phyloP scores from a whole-genome alignment of 2,329 filamentous ascomycete genomes.

The Alternaria sp. region DNA sequence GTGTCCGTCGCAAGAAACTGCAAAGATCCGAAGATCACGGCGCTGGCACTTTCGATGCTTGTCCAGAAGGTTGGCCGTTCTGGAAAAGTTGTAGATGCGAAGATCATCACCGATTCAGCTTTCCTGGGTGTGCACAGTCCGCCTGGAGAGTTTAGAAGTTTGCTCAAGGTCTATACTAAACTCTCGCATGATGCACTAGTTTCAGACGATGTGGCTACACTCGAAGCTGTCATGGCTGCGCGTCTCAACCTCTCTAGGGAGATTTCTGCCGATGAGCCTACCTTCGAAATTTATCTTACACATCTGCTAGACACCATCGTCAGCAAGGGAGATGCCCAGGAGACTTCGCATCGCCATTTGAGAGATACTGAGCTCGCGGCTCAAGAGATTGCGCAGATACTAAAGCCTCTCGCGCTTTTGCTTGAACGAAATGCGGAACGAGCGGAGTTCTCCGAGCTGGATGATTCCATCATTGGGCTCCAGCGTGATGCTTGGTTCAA shows the following conservation, averaged over 20 bases:
- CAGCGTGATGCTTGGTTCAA: conserved; percentile 98
- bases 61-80: conserved; percentile 94
- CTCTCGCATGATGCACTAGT: conserved; percentile 75
- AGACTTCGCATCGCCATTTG: conserved; percentile 72
- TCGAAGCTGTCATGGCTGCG: conserved; percentile 80
- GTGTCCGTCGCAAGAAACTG: conserved; percentile 84
- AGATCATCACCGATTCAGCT: conserved; percentile 83
- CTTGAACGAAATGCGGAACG: conserved; percentile 63
- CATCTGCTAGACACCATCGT: conserved; percentile 87
- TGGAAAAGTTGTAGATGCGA: conserved; percentile 77
- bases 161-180: conserved; percentile 83
- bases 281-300: conserved; percentile 83
- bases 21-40: conserved; percentile 89
- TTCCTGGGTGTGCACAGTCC: conserved; percentile 78
- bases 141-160: conserved; percentile 79
- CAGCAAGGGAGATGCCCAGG: conserved; percentile 85
- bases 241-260: conserved; percentile 78
- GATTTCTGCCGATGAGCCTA: conserved; percentile 70
- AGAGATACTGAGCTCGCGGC: conserved; percentile 83
- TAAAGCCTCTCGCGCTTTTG: conserved; percentile 85
- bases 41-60: conserved; percentile 91
- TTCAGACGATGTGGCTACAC: conserved; percentile 69
- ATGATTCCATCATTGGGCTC: conserved; percentile 65
- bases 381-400: conserved; percentile 83
- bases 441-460: conserved; percentile 65